Evolutionary conservation across 495 filamentous ascomycete species (phyloP), one percentile per base, ranked within the genome.

Genomic region (Pseudevernia furfuracea): DNA sequence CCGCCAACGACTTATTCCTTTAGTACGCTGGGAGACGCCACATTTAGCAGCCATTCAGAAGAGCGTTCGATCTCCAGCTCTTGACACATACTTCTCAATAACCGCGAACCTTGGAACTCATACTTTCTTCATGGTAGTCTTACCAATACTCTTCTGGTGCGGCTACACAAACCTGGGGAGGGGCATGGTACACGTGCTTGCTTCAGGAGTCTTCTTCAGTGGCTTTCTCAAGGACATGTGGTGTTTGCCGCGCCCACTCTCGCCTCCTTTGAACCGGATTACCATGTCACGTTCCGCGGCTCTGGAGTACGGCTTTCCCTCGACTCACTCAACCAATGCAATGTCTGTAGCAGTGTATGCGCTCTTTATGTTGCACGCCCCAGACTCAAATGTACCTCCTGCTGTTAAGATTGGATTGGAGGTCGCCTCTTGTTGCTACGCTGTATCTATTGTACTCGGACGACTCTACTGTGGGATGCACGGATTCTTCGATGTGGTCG

Each of bases 381-480:
- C 86, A 0, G 79, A 84, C 8, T 72, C 79, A 25, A 78, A 74
- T 9, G 78, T 89, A 30, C 75, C 74, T 65, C 69, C 78, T 32
- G 68, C 73, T 14, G 80, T 82, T 4, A 85, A 79, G 60, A 44
- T 86, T n/a, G 70, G 82, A 8, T 77, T 91, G 41, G 86, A 94
- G 70, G 72, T 67, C 4, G 71, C 89, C 10, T 85, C 86, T 15
- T 95, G 92, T 73, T 82, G 87, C 60, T 98, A 97, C 70, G 90
- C 89, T 15, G 73, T 84, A n/a, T 96, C 92, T 30, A 96, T 98
- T 67, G 79, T 96, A 34, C 69, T 97, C 61, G 94, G 94, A 28
- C 84, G 94, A 55, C 76, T 98, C 30, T 97, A 97, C 76, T 97
- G 94, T 72, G 94, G 94, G 59, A 98, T 98, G 94, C 94, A 98